A percentile compares a stretch with the other conserved stretches of the same genome.
These are phyloP conservation scores for Trametopsis cervina DNA, from an alignment of 768 basidiomycete species.

Conservation along the genomic window DNA sequence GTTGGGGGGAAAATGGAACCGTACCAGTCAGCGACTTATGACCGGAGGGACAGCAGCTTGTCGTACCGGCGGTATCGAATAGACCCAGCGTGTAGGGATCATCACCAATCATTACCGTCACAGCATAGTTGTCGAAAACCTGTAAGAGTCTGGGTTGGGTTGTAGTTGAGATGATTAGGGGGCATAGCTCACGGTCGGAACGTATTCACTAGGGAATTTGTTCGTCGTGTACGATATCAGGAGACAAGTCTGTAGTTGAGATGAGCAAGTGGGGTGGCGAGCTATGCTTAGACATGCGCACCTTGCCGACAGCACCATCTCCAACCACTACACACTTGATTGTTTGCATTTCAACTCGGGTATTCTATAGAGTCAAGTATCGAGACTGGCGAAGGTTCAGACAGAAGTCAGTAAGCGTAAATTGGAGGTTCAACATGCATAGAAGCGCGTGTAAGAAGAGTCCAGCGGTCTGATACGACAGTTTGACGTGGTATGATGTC, in stretches of 20 bases:
- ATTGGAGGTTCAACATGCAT: slow-evolving; percentile 5
- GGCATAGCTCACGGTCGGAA: slow-evolving; percentile 75
- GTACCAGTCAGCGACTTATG: slow-evolving; percentile 10
- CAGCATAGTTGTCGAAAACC: slow-evolving; percentile 97
- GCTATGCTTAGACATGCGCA: slow-evolving; percentile 31
- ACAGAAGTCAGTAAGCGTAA: slow-evolving; percentile 5
- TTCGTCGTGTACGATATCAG: slow-evolving; percentile 97
- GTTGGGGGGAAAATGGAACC: slow-evolving; percentile 12
- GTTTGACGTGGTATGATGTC: slow-evolving; percentile 11
- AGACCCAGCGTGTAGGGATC: slow-evolving; percentile 97
- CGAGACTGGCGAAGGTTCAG: background rate
- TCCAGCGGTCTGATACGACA: slow-evolving; percentile 4
- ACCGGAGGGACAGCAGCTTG: slow-evolving; percentile 5
- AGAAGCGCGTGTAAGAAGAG: slow-evolving; percentile 1
- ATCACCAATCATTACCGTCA: slow-evolving; percentile 99
- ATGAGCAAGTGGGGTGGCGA: slow-evolving; percentile 5
- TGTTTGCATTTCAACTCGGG: slow-evolving; percentile 66
- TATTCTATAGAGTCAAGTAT: slow-evolving; percentile 15
- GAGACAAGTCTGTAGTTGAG: slow-evolving; percentile 68
- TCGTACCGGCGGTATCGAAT: slow-evolving; percentile 95
- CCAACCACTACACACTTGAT: slow-evolving; percentile 98
- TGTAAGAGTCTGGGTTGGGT: slow-evolving; percentile 26
- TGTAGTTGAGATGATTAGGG: slow-evolving; percentile 12
- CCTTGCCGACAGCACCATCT: slow-evolving; percentile 98
- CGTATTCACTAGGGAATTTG: slow-evolving; percentile 99